phyloP scores from a whole-genome alignment of 768 basidiomycete genomes.

The Gloeopeniophorella convolvens region DNA sequence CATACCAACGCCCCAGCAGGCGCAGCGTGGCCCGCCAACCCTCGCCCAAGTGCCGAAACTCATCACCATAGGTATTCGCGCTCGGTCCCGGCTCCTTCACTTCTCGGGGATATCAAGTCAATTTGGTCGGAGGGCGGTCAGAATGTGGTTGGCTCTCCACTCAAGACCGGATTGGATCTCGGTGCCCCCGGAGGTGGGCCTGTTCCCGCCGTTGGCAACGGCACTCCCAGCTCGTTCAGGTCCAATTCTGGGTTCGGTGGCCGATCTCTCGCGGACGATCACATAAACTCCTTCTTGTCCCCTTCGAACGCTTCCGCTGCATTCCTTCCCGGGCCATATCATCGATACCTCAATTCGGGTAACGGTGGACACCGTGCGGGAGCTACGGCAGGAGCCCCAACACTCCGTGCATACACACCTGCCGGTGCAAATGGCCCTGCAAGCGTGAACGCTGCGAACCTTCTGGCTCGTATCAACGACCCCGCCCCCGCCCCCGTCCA shows the following conservation, averaged over 20 bases:
- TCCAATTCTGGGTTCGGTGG: constrained; percentile 37
- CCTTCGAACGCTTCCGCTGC: constrained; percentile 80
- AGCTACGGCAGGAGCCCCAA: constrained; percentile 20
- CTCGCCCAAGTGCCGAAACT: constrained; percentile 25
- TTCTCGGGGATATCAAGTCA: constrained; percentile 68
- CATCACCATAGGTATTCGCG: constrained; percentile 70
- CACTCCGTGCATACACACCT: constrained; percentile 19
- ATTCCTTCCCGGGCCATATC: constrained; percentile 68
- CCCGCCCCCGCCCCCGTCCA: constrained; percentile 17
- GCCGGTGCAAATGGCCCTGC: constrained; percentile 10
- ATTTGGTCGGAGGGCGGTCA: constrained; percentile 67
- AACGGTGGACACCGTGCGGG: constrained; percentile 27
- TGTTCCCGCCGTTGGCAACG: constrained; percentile 27
- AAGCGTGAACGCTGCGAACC: constrained; percentile 18
- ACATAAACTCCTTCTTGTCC: constrained; percentile 38
- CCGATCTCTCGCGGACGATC: constrained; percentile 30
- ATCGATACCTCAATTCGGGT: constrained; percentile 54
- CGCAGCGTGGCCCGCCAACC: constrained; percentile 17
- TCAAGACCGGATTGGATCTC: constrained; percentile 22
- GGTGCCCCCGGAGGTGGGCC: constrained; percentile 21
- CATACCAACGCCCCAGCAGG: constrained; percentile 29
- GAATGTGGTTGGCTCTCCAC: constrained; percentile 31
- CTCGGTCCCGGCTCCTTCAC: constrained; percentile 71
- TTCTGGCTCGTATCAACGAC: constrained; percentile 22
- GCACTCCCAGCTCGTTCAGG: constrained; percentile 49